A percentile compares a stretch with the other conserved stretches of the same genome.
Conservation (phyloP, 1,284 basidiomycete species). For the Leccinum fallax region DNA sequence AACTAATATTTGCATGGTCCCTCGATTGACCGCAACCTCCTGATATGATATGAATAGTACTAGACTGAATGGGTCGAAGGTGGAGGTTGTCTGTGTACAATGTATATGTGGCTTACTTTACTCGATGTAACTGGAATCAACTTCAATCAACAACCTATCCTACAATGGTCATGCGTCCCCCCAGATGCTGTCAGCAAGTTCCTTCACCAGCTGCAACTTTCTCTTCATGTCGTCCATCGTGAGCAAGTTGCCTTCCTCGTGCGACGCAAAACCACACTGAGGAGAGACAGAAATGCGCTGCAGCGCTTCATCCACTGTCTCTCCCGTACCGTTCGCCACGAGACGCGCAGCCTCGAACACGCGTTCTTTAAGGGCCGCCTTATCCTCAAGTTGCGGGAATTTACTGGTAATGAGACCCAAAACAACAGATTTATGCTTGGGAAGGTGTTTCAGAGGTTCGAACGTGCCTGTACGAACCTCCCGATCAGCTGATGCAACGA, state of each 20-base stretch:
- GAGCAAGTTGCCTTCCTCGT: neutral
- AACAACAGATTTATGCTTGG: neutral
- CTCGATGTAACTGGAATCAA: neutral
- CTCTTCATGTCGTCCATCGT: slow-evolving; percentile 24
- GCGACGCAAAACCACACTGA: slow-evolving; percentile 48
- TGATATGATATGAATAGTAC: too few relatives aligned
- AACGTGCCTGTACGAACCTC: slow-evolving; percentile 36
- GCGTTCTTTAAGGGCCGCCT: slow-evolving; percentile 41
- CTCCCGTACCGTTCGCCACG: slow-evolving; percentile 52
- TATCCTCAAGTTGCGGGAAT: slow-evolving; percentile 55
- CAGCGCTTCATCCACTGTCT: slow-evolving; percentile 40
- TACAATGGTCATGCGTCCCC: slow-evolving; percentile 20
- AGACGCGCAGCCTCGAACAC: slow-evolving; percentile 65
- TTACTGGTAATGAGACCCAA: slow-evolving; percentile 74
- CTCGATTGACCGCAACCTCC: neutral
- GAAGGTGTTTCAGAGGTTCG: slow-evolving; percentile 52
- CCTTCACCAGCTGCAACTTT: slow-evolving; percentile 15
- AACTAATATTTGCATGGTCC: too few relatives aligned
- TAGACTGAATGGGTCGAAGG: neutral
- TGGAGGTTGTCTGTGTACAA: neutral
- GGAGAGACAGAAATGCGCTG: slow-evolving; percentile 69
- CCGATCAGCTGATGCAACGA: slow-evolving; percentile 44
- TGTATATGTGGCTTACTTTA: neutral
- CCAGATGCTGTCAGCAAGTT: slow-evolving; percentile 24
- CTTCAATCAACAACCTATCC: neutral